Conservation (phyloP, 2,329 filamentous ascomycete genomes). For the Fusarium praegraminearum region DNA sequence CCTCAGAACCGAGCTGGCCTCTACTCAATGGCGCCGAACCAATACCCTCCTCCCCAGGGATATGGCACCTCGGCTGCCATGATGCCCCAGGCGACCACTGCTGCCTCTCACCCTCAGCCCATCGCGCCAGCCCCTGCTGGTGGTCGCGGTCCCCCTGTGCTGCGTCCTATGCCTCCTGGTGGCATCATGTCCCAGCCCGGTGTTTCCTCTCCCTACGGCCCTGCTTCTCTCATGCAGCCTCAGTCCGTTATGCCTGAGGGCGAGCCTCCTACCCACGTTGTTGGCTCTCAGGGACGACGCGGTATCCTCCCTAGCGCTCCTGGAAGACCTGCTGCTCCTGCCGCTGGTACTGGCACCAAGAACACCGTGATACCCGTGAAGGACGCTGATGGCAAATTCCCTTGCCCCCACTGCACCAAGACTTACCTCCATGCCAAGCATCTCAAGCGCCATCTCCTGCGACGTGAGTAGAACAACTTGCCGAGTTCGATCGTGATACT, state of each 20-base stretch:
- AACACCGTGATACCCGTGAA: slow-evolving; percentile 89
- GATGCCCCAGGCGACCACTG: slow-evolving; percentile 74
- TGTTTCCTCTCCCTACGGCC: slow-evolving; percentile 71
- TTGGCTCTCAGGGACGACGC: slow-evolving; percentile 91
- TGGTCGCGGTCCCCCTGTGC: slow-evolving; percentile 67
- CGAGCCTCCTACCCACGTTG: slow-evolving; percentile 86
- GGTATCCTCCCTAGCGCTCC: slow-evolving; percentile 93
- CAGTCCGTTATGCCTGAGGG: slow-evolving; percentile 66
- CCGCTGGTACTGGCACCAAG: slow-evolving; percentile 78
- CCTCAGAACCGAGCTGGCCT: slow-evolving; percentile 61
- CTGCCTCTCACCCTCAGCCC: slow-evolving; percentile 78
- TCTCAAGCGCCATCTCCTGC: slow-evolving; percentile 92
- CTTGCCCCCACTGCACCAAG: slow-evolving; percentile 97
- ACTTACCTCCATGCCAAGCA: slow-evolving; percentile 98
- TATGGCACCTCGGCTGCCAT: slow-evolving; percentile 70
- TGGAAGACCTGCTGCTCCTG: slow-evolving; percentile 81
- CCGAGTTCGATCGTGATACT: slow-evolving; percentile 28
- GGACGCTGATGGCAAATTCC: slow-evolving; percentile 97
- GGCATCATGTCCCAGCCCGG: slow-evolving; percentile 71
- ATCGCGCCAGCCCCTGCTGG: slow-evolving; percentile 78
- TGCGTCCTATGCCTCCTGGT: slow-evolving; percentile 78
- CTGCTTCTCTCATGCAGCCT: slow-evolving; percentile 68
- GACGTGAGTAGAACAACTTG: slow-evolving; percentile 78
- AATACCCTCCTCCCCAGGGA: slow-evolving; percentile 65
- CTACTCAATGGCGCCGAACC: slow-evolving; percentile 68